Percentiles rank a stretch among this genome's conserved stretches.
phyloP scores from a whole-genome alignment of 805 yeast species.

The Yarrowia osloensis region DNA sequence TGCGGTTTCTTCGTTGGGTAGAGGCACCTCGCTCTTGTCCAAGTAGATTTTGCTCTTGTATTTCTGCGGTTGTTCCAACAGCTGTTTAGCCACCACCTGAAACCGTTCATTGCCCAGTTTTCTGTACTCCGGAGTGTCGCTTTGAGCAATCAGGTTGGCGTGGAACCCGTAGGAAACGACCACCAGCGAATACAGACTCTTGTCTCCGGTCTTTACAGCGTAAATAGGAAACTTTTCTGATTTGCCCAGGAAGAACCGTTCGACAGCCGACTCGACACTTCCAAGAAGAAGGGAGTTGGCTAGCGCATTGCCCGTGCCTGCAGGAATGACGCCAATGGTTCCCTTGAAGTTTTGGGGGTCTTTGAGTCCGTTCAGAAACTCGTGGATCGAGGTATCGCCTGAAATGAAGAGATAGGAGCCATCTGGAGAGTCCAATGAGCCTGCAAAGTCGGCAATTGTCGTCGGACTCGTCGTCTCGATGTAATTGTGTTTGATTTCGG shows the following conservation, averaged over 20 bases:
- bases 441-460: conserved; percentile 42
- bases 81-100: conserved; percentile 58
- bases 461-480: conserved; percentile 41
- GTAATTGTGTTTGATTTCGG: conserved; percentile 42
- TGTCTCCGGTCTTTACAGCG: conserved; percentile 35
- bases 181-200: conserved; percentile 49
- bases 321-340: conserved; percentile 53
- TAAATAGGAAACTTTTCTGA: conserved; percentile 31
- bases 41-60: conserved; percentile 2
- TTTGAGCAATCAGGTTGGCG: conserved; percentile 78
- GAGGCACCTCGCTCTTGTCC: not conserved
- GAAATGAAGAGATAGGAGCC: conserved; percentile 57
- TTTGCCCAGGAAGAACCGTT: conserved; percentile 38
- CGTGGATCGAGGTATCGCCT: conserved; percentile 85
- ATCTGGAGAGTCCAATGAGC: conserved; percentile 33
- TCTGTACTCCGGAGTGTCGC: conserved; percentile 69
- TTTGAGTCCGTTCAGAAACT: conserved; percentile 58
- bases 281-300: conserved; percentile 57
- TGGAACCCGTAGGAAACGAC: conserved; percentile 87
- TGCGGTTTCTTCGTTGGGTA: not conserved
- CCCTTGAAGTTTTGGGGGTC: conserved; percentile 32
- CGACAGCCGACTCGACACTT: conserved; percentile 39
- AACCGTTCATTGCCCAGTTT: conserved; percentile 68
- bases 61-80: not conserved
- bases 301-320: conserved; percentile 87